Conservation (phyloP, 768 basidiomycete genomes). For the Hortiboletus campestris region DNA sequence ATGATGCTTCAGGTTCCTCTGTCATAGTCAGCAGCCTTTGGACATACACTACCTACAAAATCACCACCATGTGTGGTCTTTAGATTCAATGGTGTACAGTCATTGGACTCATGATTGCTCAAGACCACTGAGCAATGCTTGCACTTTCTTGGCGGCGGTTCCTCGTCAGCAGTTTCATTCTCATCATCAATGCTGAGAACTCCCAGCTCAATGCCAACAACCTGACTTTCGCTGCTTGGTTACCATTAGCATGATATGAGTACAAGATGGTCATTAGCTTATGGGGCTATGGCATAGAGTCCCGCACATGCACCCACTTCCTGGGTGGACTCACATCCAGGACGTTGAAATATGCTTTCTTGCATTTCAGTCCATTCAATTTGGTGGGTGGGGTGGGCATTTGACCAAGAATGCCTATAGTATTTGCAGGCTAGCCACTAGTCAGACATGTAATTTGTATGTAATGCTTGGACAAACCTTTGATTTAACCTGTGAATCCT, state of each 20-base stretch:
- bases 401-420: too few species aligned
- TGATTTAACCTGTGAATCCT: not conserved
- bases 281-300: not conserved
- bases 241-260: not conserved
- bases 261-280: not conserved
- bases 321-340: not conserved
- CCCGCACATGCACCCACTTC: not conserved
- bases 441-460: not conserved
- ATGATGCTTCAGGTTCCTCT: not conserved
- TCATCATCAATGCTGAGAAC: not conserved
- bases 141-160: too few species aligned
- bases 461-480: not conserved
- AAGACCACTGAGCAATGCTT: too few species aligned
- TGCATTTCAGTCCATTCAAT: not conserved
- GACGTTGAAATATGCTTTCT: not conserved
- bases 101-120: not conserved
- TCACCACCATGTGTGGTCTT: too few species aligned
- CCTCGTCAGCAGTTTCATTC: not conserved
- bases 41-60: not conserved
- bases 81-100: too few species aligned
- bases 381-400: too few species aligned
- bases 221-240: not conserved
- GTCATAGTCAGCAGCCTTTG: not conserved
- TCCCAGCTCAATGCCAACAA: not conserved
- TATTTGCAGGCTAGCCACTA: not conserved